Percentiles rank a stretch among this genome's conserved stretches.
These are phyloP conservation scores for Groenewaldozyma salmanticensis DNA, from an alignment of 805 yeast species.

Conservation along the genomic window DNA sequence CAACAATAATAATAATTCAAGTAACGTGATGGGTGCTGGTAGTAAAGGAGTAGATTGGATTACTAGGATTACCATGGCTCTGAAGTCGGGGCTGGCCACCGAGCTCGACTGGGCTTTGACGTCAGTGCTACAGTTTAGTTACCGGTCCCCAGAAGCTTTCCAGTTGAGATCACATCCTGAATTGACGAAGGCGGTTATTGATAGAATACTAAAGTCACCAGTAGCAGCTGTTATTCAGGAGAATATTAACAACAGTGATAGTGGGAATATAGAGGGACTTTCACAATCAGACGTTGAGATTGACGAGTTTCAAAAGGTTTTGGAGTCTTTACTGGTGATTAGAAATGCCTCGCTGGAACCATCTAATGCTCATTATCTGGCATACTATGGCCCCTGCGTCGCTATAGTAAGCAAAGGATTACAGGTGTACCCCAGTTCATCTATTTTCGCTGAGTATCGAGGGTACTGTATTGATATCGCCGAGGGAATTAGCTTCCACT, in stretches of 20 bases:
- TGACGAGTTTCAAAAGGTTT: slow-evolving; percentile 15
- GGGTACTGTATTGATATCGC: slow-evolving; percentile 66
- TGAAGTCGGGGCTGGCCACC: slow-evolving; percentile 50
- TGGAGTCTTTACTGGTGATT: slow-evolving; percentile 54
- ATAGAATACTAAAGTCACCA: slow-evolving; percentile 30
- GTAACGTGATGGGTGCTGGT: slow-evolving; percentile 23
- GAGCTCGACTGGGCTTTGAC: slow-evolving; percentile 69
- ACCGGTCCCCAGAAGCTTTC: slow-evolving; percentile 41
- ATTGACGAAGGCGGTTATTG: slow-evolving; percentile 32
- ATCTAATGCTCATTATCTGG: slow-evolving; percentile 68
- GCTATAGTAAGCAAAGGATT: slow-evolving; percentile 34
- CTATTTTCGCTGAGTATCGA: slow-evolving; percentile 42
- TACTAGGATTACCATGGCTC: slow-evolving; percentile 60
- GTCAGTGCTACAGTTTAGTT: slow-evolving; percentile 38
- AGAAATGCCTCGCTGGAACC: slow-evolving; percentile 80
- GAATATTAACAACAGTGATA: not conserved
- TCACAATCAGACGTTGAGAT: slow-evolving; percentile 12
- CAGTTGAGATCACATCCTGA: slow-evolving; percentile 35
- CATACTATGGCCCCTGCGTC: slow-evolving; percentile 42
- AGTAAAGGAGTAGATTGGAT: slow-evolving; percentile 54
- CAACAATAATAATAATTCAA: slow-evolving; percentile 4
- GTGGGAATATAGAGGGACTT: slow-evolving; percentile 21
- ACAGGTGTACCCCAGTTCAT: slow-evolving; percentile 27
- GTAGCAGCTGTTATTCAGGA: no score
- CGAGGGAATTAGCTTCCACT: slow-evolving; percentile 75